Base-by-base conservation (phyloP, 2,329 filamentous ascomycete species). In the Penicillium sp. region DNA sequence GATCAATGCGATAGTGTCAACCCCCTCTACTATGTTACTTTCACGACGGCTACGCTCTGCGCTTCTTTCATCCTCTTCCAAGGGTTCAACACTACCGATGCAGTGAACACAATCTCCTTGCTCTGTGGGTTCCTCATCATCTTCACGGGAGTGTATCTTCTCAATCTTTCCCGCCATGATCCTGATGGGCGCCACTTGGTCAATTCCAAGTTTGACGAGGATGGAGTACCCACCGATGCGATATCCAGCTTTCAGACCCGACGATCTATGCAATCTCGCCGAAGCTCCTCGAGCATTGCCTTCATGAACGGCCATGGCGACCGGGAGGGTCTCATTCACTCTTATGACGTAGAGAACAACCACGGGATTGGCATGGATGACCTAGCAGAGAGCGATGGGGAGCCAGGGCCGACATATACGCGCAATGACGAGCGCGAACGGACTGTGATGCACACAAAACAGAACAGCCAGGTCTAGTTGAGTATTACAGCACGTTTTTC, bases 21-120 rank as follows among this genome's bases (percentile, higher is more conserved):
- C 73, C 93, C 93, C 6, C 85, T 97, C 27, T 98, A 98, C 82
- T 98, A 98, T 76, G 94, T 98, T 54, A 96, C 92, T 2, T 98
- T 98, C 75, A 97, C 94, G 2, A 98, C 94, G 0, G 92, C 90
- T 61, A 98, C 94, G 7, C 87, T 98, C 43, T 89, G 91, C 75
- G 94, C 94, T 58, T 97, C 94, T 2, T 98, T 97, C 75, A 96
- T 97, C 71, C 88, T 98, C 53, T 98, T 96, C 81, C 87, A 88
- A 68, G 94, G 94, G 59, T 98, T 98, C 83, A 97, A 98, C 77
- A 98, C 94, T 4, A 91, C 91, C 50, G 91, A 96, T 68, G 84
- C 89, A 6, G 90, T 96, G 66, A 96, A 95, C 78, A 97, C 92
- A 0, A 87, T 98, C 58, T 97, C 94, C 3, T 84, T 98, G 14